Conservation (phyloP, 805 yeast species). For the Kluyveromyces siamensis region DNA sequence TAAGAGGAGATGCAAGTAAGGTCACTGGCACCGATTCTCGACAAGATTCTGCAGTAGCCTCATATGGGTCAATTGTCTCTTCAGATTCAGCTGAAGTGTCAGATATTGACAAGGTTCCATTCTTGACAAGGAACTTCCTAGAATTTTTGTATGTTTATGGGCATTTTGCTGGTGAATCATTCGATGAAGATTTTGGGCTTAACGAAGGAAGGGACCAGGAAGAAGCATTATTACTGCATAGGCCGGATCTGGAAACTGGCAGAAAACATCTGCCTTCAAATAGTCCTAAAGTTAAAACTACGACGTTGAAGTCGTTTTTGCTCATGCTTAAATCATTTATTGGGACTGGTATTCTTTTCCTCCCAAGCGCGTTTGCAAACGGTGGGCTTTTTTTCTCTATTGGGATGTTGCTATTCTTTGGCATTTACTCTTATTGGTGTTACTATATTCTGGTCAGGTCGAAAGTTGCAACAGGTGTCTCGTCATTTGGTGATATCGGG, state of each 20-base stretch:
- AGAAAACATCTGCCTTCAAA: constrained; percentile 15
- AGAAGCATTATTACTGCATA: constrained; percentile 26
- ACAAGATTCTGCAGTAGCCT: constrained; percentile 1
- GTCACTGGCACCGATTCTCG: constrained; percentile 8
- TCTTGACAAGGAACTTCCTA: constrained; percentile 61
- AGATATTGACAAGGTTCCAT: constrained; percentile 30
- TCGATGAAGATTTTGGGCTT: constrained; percentile 53
- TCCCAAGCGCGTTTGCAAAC: constrained; percentile 61
- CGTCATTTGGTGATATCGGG: constrained; percentile 79
- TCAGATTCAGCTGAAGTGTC: constrained; percentile 12
- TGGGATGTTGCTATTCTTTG: constrained; percentile 46
- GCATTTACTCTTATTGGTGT: constrained; percentile 69
- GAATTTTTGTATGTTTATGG: constrained; percentile 75
- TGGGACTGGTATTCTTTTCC: constrained; percentile 66
- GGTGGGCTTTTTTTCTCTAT: constrained; percentile 63
- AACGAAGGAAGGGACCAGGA: constrained; percentile 30
- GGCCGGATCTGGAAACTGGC: constrained; percentile 4
- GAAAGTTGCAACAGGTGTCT: constrained; percentile 49
- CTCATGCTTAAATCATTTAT: constrained; percentile 64
- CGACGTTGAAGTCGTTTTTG: constrained; percentile 64
- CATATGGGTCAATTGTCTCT: constrained; percentile 4
- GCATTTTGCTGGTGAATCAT: constrained; percentile 78
- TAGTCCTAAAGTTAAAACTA: constrained; percentile 51
- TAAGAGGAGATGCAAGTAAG: constrained; percentile 14
- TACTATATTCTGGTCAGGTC: constrained; percentile 55